Conservation (phyloP, 345 rosid species). For the Schrenkiella parvula region DNA sequence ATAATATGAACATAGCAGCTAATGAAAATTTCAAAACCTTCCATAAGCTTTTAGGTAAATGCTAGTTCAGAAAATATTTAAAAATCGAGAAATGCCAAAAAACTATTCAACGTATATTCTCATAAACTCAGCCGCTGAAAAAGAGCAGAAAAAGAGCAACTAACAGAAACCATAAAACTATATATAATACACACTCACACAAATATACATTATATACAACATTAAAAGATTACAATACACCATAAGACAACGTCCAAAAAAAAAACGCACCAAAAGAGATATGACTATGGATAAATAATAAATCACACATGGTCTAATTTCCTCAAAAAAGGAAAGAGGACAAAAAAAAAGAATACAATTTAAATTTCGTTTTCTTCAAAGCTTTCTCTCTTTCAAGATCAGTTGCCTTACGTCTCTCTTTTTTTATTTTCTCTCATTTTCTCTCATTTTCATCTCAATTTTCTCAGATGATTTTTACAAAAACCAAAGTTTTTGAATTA, state of each 20-base stretch:
- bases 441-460: constrained; percentile 13
- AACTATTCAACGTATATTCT: constrained; percentile 5
- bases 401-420: constrained; percentile 17
- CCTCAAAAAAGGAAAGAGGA: background rate
- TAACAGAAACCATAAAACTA: constrained; percentile 23
- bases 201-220: constrained; percentile 1
- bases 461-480: constrained; percentile 17
- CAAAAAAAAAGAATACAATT: constrained; percentile 8
- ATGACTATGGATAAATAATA: constrained; percentile 30
- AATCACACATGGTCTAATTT: constrained; percentile 23
- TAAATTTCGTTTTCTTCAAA: constrained; percentile 16
- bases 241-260: background rate
- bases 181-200: constrained; percentile 21
- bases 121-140: constrained; percentile 23
- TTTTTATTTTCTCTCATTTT: background rate
- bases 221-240: background rate
- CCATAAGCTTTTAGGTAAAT: constrained; percentile 14
- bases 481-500: background rate
- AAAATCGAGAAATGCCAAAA: constrained; percentile 1
- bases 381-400: constrained; percentile 18
- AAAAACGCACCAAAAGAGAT: constrained; percentile 21
- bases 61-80: background rate
- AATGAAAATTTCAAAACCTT: background rate
- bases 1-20: background rate
- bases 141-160: constrained; percentile 14